These are phyloP conservation scores for Cercospora sp. DNA, from an alignment of 2,329 filamentous ascomycete species.

Conservation along the genomic window DNA sequence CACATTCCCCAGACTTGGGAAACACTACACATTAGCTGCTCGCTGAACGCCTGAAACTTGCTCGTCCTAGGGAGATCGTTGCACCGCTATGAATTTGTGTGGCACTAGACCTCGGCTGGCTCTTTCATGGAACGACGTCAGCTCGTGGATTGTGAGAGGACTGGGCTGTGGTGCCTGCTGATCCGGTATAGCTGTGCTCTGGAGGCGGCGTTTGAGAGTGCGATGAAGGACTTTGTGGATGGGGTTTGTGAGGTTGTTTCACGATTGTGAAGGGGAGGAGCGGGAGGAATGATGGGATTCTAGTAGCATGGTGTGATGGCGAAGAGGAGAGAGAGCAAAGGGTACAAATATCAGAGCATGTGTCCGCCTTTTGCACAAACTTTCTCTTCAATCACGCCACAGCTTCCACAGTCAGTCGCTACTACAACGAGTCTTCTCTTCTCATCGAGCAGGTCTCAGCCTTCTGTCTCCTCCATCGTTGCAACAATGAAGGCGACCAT, in stretches of 20 bases:
- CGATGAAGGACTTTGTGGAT: slow-evolving; percentile 5
- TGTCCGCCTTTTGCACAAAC: not conserved
- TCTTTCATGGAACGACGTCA: slow-evolving; percentile 9
- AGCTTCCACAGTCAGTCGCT: slow-evolving; percentile 3
- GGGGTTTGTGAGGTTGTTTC: slow-evolving; percentile 3
- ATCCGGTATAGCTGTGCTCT: slow-evolving; percentile 7
- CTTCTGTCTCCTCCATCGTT: not conserved
- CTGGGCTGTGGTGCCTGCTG: slow-evolving; percentile 2
- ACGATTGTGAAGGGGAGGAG: not conserved
- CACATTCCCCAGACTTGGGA: not conserved
- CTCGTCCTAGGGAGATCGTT: not conserved
- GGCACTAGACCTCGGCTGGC: not conserved
- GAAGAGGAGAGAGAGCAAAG: not conserved
- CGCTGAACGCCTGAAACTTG: slow-evolving; percentile 2
- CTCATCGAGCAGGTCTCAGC: not conserved
- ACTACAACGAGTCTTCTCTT: not conserved
- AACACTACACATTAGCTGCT: not conserved
- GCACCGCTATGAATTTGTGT: not conserved
- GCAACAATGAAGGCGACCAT: slow-evolving; percentile 32
- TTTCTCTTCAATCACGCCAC: slow-evolving; percentile 2
- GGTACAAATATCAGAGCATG: slow-evolving; percentile 4
- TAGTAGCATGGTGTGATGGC: not conserved
- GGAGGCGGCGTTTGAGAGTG: not conserved
- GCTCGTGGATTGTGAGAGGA: not conserved
- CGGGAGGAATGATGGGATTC: not conserved